phyloP scores from a whole-genome alignment of 352 stramenopile genomes.

The Phytophthora tubulina region DNA sequence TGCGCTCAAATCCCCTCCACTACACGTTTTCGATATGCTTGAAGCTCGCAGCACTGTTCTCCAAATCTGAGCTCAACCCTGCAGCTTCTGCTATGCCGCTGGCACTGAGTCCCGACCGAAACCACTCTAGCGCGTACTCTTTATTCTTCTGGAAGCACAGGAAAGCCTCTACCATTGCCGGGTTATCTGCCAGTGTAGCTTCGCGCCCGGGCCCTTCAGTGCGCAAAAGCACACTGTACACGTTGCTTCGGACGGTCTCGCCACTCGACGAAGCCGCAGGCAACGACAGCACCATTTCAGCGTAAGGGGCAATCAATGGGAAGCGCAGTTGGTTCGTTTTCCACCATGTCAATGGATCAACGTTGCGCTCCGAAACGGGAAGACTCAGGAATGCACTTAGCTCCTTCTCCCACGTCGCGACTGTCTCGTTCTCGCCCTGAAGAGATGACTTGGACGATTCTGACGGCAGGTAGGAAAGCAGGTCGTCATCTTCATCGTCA shows the following conservation, averaged over 20 bases:
- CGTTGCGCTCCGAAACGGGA: constrained; percentile 76
- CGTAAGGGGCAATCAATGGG: constrained; percentile 77
- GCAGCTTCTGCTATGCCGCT: constrained; percentile 36
- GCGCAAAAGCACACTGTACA: constrained; percentile 67
- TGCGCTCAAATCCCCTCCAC: constrained; percentile 15
- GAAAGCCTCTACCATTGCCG: constrained; percentile 73
- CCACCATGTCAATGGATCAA: constrained; percentile 81
- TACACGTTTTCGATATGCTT: constrained; percentile 84
- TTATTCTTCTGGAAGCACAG: constrained; percentile 89
- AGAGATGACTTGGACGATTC: constrained; percentile 61
- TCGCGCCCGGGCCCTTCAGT: constrained; percentile 59
- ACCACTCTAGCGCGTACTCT: constrained; percentile 78
- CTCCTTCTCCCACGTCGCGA: constrained; percentile 81
- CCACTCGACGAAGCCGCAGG: constrained; percentile 72
- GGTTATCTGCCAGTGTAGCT: constrained; percentile 53
- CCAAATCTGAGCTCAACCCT: constrained; percentile 41
- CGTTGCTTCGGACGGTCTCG: constrained; percentile 55
- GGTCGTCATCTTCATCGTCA: constrained; percentile 79
- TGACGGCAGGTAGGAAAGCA: constrained; percentile 75
- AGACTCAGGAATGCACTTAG: constrained; percentile 78
- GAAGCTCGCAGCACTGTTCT: constrained; percentile 53
- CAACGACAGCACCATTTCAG: constrained; percentile 78
- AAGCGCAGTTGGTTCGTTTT: constrained; percentile 84
- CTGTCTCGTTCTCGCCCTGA: constrained; percentile 57
- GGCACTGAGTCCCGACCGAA: constrained; percentile 55